Evolutionary conservation across 305 asterid species (phyloP).

Genomic region (Fraxinus platypoda): DNA sequence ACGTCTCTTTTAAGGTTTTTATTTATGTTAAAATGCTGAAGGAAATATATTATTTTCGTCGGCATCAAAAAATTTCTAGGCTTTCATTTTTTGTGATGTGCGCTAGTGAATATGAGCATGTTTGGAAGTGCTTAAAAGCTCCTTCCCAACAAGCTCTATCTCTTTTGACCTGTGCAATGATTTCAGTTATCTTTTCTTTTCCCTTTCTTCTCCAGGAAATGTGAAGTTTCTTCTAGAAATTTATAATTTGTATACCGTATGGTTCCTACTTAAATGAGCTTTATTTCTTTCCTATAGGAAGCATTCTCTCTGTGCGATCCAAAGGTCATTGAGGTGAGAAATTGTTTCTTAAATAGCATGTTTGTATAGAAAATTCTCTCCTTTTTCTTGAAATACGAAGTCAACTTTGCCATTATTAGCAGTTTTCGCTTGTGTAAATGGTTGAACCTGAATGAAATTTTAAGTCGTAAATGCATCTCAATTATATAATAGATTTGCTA

Average conservation of each 20-base stretch:
- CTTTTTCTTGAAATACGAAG: not conserved
- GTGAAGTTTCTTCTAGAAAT: not conserved
- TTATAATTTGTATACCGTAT: not conserved
- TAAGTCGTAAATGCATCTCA: not conserved
- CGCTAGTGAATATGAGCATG: not conserved
- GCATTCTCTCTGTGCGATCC: slow-evolving; percentile 85
- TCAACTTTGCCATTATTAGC: not conserved
- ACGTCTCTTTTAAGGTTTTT: not conserved
- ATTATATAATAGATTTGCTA: not conserved
- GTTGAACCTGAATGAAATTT: not conserved
- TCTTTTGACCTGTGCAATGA: slow-evolving; percentile 1
- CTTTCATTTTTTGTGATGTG: not conserved
- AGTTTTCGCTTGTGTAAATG: not conserved
- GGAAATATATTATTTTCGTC: not conserved
- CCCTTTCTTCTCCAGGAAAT: not conserved
- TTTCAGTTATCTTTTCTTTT: not conserved
- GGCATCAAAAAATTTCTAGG: not conserved
- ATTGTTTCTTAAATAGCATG: slow-evolving; percentile 9
- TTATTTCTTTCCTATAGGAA: slow-evolving; percentile 58
- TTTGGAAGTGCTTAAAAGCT: not conserved
- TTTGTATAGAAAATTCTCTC: not conserved
- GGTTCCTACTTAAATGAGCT: slow-evolving; percentile 13
- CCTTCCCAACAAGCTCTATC: not conserved
- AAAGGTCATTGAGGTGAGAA: slow-evolving; percentile 68
- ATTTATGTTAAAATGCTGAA: not conserved